Evolutionary conservation across 208 protist genomes (phyloP), one percentile per base, ranked within the genome.

Genomic region (Crithidia bombi): DNA sequence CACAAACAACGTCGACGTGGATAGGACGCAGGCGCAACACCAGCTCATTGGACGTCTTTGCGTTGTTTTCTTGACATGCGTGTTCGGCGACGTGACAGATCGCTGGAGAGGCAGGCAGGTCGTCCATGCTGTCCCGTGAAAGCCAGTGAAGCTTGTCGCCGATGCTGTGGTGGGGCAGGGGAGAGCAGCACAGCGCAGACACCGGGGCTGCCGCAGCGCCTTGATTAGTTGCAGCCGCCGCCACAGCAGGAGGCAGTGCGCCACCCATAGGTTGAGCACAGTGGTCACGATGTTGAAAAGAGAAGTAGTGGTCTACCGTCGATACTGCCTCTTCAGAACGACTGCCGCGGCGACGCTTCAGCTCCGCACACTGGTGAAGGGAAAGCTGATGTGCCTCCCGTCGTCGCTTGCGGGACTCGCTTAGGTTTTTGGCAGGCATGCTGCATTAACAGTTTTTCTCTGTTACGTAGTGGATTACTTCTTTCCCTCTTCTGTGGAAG

Each of bases 311-410:
- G 32, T 59, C 54, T 10, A 28, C 54, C 23, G 17, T 5, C 47
- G 19, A 32, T 32, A 19, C 5, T 14, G 30, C 2, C 28, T n/a
- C 47, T 5, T 69, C 63, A 7, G 35, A 26, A 38, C 63, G 36
- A 19, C 19, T 36, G 38, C 17, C 19, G 1, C 62, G 61, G 49
- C 65, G 61, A 6, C 43, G 44, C 25, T 28, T 43, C 33, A 58
- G 33, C 5, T 69, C 54, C 10, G 28, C 39, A 1, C 58, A 38
- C 23, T 57, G 70, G 35, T 69, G 70, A n/a, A 69, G 19, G 35
- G 46, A 50, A 9, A 75, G 70, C n/a, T 75, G 70, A 47, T 75
- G 54, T 26, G 43, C 51, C 35, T 75, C 70, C 5, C 70, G 70
- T 9, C 55, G 38, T 44, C 70, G 70, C 54, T 75, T 75, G 17